Evolutionary conservation across 306 rosid genomes (phyloP).

Genomic region (Quercus agrifolia): DNA sequence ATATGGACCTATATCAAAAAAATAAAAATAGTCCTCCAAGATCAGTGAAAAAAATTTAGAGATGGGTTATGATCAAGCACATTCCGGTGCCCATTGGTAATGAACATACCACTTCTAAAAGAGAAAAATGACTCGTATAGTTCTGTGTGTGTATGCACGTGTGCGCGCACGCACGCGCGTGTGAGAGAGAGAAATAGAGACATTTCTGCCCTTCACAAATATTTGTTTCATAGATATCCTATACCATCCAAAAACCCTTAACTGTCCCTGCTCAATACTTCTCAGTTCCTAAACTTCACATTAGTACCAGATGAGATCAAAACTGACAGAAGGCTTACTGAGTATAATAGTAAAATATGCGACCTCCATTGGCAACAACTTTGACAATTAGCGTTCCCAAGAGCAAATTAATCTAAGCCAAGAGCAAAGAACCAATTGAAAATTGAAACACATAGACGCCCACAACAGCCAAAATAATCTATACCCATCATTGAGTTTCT

Average conservation of each 20-base stretch:
- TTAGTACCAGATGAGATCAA: background rate
- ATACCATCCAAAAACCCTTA: too few species aligned
- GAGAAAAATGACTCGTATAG: background rate
- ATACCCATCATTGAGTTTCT: background rate
- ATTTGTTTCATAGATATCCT: background rate
- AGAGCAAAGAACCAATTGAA: background rate
- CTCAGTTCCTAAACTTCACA: background rate
- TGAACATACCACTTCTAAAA: background rate
- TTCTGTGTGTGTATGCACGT: background rate
- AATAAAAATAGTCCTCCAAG: background rate
- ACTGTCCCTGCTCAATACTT: background rate
- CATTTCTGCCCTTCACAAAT: background rate
- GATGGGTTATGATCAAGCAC: background rate
- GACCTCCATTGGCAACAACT: slow-evolving; percentile 29
- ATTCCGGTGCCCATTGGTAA: background rate
- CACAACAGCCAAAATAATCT: background rate
- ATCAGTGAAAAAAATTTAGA: background rate
- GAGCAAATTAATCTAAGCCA: slow-evolving; percentile 9
- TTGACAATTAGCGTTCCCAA: slow-evolving; percentile 46
- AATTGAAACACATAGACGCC: background rate
- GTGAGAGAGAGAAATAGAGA: background rate
- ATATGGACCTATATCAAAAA: background rate
- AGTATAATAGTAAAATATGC: slow-evolving; percentile 58
- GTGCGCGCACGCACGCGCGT: rapidly evolving
- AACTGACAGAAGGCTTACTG: slow-evolving; percentile 57